Percentiles rank a stretch among this genome's conserved stretches.
Conservation (phyloP, 148 eudicot genomes). For the Selenicereus undatus region DNA sequence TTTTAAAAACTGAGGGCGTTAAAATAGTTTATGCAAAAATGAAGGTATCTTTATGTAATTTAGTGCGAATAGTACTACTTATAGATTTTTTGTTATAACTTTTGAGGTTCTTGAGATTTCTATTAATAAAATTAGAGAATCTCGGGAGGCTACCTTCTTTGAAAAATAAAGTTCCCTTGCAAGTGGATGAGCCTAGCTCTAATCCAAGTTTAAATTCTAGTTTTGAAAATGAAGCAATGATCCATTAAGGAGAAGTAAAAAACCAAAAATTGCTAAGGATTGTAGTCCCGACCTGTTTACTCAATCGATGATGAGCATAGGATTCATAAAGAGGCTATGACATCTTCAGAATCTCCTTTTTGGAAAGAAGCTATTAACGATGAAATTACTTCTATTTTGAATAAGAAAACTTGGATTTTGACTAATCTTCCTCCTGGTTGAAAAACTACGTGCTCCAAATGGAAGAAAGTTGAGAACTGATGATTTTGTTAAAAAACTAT, state of each 20-base stretch:
- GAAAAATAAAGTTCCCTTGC: not conserved
- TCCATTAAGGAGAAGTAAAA: not conserved
- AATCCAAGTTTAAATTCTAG: not conserved
- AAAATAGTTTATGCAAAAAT: no score
- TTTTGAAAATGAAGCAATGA: not conserved
- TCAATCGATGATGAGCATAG: not conserved
- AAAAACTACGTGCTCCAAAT: not conserved
- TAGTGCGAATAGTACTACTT: no score
- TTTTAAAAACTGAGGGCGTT: no score
- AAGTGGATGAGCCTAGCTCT: not conserved
- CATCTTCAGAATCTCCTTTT: not conserved
- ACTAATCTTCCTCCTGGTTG: not conserved
- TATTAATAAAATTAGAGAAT: not conserved
- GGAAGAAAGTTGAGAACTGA: no score
- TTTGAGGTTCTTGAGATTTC: no score
- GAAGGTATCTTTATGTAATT: no score
- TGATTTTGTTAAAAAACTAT: no score
- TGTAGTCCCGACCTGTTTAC: not conserved
- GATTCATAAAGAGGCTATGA: not conserved
- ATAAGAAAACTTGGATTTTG: not conserved
- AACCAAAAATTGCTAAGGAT: no score
- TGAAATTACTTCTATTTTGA: not conserved
- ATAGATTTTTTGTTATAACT: no score
- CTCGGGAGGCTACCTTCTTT: not conserved
- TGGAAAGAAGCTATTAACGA: not conserved